Conservation (phyloP, 2,329 filamentous ascomycete species). For the Xylaria multiplex region DNA sequence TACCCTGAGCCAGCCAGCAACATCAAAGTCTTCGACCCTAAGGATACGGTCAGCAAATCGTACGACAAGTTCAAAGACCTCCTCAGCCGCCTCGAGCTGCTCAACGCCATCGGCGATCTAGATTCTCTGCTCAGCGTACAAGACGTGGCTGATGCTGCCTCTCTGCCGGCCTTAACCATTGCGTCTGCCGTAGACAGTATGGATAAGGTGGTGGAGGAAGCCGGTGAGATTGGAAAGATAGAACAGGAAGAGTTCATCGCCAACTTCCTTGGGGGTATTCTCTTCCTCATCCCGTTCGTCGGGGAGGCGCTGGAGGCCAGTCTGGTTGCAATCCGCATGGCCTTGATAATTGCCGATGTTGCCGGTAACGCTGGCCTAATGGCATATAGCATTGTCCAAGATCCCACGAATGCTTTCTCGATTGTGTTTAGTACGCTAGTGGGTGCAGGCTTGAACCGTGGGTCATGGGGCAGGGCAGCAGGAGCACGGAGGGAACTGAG, state of each 20-base stretch:
- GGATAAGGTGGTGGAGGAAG: slow-evolving; percentile 39
- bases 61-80: slow-evolving; percentile 33
- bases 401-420: too few species aligned
- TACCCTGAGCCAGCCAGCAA: too few species aligned
- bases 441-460: too few species aligned
- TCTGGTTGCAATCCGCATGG: slow-evolving; percentile 20
- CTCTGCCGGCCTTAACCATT: slow-evolving; percentile 39
- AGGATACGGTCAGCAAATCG: slow-evolving; percentile 33
- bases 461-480: too few species aligned
- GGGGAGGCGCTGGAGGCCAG: slow-evolving; percentile 31
- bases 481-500: too few species aligned
- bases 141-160: slow-evolving; percentile 39
- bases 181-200: slow-evolving; percentile 40
- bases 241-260: slow-evolving; percentile 45
- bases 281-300: slow-evolving; percentile 45
- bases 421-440: too few species aligned
- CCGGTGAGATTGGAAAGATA: slow-evolving; percentile 42
- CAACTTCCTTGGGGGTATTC: slow-evolving; percentile 44
- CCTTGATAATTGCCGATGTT: slow-evolving; percentile 27
- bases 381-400: slow-evolving; percentile 36
- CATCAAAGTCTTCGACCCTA: slow-evolving; percentile 38
- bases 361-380: slow-evolving; percentile 35
- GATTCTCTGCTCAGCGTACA: slow-evolving; percentile 14
- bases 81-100: slow-evolving; percentile 19
- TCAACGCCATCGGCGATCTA: slow-evolving; percentile 12